phyloP scores from a whole-genome alignment of 352 stramenopile species.

The Phytophthora sp. region DNA sequence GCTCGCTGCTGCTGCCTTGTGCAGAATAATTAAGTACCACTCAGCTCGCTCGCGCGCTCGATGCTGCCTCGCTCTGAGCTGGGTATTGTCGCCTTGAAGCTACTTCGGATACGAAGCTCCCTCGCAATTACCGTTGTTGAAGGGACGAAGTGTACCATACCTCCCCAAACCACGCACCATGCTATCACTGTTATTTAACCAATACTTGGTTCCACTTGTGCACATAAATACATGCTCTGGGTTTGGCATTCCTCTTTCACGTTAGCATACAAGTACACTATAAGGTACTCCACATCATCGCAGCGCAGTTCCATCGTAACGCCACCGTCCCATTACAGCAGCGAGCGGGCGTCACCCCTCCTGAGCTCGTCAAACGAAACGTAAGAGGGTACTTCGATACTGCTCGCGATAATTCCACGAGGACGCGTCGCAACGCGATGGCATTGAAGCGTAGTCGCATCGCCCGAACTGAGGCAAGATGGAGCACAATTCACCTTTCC shows the following conservation, averaged over 20 bases:
- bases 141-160: constrained; percentile 46
- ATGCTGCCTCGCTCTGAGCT: constrained; percentile 8
- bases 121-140: constrained; percentile 15
- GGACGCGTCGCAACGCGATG: too few relatives aligned
- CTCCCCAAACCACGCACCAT: constrained; percentile 24
- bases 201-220: constrained; percentile 32
- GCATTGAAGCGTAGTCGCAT: too few relatives aligned
- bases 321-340: too few relatives aligned
- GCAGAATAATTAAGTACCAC: constrained; percentile 19
- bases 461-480: neutral
- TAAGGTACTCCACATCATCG: neutral
- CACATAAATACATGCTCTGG: constrained; percentile 39
- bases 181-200: constrained; percentile 48
- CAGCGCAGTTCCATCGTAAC: too few relatives aligned
- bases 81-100: constrained; percentile 29
- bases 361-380: constrained; percentile 12
- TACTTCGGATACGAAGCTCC: constrained; percentile 32
- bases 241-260: constrained; percentile 19
- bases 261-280: neutral
- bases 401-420: neutral
- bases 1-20: constrained; percentile 11
- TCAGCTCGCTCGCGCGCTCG: constrained; percentile 13
- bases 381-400: neutral
- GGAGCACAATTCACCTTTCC: neutral
- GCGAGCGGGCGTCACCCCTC: too few relatives aligned